Conservation (phyloP, 2,329 filamentous ascomycete species). For the Trichophyton schoenleinii region DNA sequence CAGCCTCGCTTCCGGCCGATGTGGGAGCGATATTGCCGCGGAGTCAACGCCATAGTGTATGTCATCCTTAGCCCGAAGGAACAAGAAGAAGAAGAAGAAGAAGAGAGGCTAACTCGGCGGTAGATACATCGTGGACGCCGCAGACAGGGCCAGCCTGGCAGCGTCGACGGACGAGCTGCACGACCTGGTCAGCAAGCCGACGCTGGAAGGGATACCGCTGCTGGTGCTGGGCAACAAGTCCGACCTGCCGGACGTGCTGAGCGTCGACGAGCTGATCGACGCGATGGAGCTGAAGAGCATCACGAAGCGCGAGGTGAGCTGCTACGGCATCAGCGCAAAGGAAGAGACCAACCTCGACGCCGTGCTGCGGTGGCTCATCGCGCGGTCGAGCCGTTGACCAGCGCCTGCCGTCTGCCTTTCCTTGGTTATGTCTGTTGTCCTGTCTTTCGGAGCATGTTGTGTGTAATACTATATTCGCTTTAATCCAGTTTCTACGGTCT, state of each 20-base stretch:
- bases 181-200: conserved; percentile 69
- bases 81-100: background rate
- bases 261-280: conserved; percentile 91
- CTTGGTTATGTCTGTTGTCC: background rate
- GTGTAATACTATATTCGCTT: background rate
- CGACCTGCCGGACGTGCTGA: conserved; percentile 78
- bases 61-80: background rate
- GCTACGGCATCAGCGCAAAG: conserved; percentile 96
- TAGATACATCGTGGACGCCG: conserved; percentile 91
- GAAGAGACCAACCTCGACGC: conserved; percentile 98
- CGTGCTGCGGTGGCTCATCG: conserved; percentile 92
- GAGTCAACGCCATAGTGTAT: conserved; percentile 87
- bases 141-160: conserved; percentile 66
- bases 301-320: conserved; percentile 85
- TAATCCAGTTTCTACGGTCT: background rate
- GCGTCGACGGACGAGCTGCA: conserved; percentile 88
- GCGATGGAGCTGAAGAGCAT: conserved; percentile 80
- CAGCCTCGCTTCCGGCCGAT: conserved; percentile 95
- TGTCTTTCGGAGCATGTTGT: background rate
- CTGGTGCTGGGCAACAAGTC: conserved; percentile 96
- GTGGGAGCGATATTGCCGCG: conserved; percentile 98
- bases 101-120: background rate
- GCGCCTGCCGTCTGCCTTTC: background rate
- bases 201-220: conserved; percentile 78
- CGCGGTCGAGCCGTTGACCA: conserved; percentile 60